phyloP scores from a whole-genome alignment of 192 early-diverging fungal species.

The Mortierella antarctica region DNA sequence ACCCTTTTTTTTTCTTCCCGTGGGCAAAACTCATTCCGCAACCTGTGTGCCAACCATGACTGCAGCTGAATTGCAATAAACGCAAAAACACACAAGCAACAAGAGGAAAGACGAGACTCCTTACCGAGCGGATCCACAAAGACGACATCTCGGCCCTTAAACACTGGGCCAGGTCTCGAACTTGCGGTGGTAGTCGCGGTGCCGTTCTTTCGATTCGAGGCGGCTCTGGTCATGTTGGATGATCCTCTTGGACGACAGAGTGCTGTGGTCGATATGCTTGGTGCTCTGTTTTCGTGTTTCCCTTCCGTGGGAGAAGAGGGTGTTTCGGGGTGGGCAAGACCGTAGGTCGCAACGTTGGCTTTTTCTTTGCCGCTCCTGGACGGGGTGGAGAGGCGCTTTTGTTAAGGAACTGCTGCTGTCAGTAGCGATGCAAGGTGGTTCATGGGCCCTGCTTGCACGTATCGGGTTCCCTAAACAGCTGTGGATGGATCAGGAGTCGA shows the following conservation, averaged over 20 bases:
- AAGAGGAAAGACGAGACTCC: neutral
- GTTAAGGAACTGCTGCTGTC: too few species aligned
- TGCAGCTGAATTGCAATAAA: neutral
- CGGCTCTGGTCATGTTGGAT: conserved; percentile 42
- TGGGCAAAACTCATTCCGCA: neutral
- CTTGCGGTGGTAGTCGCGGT: conserved; percentile 15
- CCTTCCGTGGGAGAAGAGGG: too few species aligned
- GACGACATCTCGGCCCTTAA: conserved; percentile 51
- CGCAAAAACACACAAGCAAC: neutral
- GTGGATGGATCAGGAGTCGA: too few species aligned
- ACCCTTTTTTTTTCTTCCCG: neutral
- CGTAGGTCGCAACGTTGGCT: too few species aligned
- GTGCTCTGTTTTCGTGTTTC: neutral
- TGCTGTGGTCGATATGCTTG: neutral
- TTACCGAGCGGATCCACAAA: conserved; percentile 54
- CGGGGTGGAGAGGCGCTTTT: too few species aligned
- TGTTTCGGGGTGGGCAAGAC: too few species aligned
- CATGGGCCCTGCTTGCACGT: too few species aligned
- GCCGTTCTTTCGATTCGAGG: conserved; percentile 46
- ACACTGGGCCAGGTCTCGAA: conserved; percentile 39
- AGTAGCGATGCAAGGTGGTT: too few species aligned
- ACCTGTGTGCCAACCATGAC: neutral
- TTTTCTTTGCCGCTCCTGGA: too few species aligned
- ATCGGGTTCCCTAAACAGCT: too few species aligned
- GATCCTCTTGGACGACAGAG: conserved; percentile 4